A percentile compares a stretch with the other conserved stretches of the same genome.
phyloP scores from a whole-genome alignment of 1,139 yeast genomes.

The Lodderomyces jiufengensis region DNA sequence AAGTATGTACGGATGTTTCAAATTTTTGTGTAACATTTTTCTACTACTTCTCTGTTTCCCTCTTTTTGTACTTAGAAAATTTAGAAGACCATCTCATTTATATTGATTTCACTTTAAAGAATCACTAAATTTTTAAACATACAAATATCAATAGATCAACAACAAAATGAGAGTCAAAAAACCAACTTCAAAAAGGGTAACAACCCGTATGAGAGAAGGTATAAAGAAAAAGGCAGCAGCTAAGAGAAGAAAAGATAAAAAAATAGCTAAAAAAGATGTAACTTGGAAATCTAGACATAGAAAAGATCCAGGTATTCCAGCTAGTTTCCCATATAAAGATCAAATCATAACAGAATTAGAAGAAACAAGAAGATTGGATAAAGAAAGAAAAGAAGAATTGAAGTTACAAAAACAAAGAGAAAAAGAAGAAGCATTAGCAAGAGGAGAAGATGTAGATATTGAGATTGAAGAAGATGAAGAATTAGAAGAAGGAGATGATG shows the following conservation, averaged over 20 bases:
- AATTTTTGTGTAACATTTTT: no score
- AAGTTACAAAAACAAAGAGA: conserved; percentile 45
- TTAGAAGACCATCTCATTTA: background rate
- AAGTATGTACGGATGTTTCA: no score
- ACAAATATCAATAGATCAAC: background rate
- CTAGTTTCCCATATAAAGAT: conserved; percentile 91
- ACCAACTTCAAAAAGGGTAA: conserved; percentile 78
- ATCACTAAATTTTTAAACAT: no score
- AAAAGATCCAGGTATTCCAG: conserved; percentile 93
- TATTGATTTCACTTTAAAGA: background rate
- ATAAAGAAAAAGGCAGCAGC: conserved; percentile 95
- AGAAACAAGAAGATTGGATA: conserved; percentile 57
- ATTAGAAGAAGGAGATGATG: conserved; percentile 43
- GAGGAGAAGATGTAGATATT: conserved; percentile 39
- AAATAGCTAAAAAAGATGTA: conserved; percentile 77
- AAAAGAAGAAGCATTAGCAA: conserved; percentile 43
- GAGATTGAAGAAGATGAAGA: conserved; percentile 30
- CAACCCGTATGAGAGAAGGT: conserved; percentile 94
- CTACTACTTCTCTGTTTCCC: no score
- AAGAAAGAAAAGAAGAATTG: conserved; percentile 56
- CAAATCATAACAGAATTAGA: conserved; percentile 79
- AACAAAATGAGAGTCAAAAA: conserved; percentile 48
- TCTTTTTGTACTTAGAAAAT: no score
- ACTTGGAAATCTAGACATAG: conserved; percentile 86
- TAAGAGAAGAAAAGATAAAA: conserved; percentile 79